Evolutionary conservation across 495 filamentous ascomycete species (phyloP).

Genomic region (Daldinia vernicosa): DNA sequence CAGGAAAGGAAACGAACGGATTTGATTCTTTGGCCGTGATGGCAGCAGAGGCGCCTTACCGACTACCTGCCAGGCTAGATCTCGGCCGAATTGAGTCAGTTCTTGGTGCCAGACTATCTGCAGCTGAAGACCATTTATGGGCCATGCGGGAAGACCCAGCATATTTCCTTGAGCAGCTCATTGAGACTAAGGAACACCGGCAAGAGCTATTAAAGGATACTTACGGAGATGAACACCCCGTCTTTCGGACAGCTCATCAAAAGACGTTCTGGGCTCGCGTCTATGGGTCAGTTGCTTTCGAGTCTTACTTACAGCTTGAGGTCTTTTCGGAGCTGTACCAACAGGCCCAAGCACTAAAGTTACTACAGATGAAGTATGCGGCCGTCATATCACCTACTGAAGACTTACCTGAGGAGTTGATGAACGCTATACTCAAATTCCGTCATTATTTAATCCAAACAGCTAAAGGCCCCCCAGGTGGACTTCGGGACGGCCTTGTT

Average conservation of each 20-base stretch:
- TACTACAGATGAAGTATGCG: constrained; percentile 45
- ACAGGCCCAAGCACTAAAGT: constrained; percentile 44
- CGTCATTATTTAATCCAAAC: constrained; percentile 45
- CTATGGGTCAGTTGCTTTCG: too few species aligned
- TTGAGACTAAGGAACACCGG: constrained; percentile 57
- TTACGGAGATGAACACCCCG: background rate
- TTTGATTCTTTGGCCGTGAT: constrained; percentile 45
- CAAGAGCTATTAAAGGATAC: constrained; percentile 40
- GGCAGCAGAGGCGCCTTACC: constrained; percentile 60
- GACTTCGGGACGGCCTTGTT: constrained; percentile 34
- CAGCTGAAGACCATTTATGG: constrained; percentile 64
- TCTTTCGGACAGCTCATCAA: background rate
- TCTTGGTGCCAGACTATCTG: constrained; percentile 45
- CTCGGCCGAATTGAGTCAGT: constrained; percentile 49
- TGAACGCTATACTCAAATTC: constrained; percentile 48
- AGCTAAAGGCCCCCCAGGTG: constrained; percentile 26
- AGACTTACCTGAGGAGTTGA: constrained; percentile 51
- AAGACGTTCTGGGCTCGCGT: background rate
- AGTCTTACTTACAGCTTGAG: constrained; percentile 20
- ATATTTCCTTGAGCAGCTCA: constrained; percentile 58
- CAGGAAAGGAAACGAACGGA: constrained; percentile 26
- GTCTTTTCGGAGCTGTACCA: constrained; percentile 43
- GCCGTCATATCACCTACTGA: constrained; percentile 41
- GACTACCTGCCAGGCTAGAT: constrained; percentile 56
- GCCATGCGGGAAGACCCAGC: constrained; percentile 64